Evolutionary conservation across 1,139 yeast species (phyloP).

Genomic region (Nakaseomyces delphensis): DNA sequence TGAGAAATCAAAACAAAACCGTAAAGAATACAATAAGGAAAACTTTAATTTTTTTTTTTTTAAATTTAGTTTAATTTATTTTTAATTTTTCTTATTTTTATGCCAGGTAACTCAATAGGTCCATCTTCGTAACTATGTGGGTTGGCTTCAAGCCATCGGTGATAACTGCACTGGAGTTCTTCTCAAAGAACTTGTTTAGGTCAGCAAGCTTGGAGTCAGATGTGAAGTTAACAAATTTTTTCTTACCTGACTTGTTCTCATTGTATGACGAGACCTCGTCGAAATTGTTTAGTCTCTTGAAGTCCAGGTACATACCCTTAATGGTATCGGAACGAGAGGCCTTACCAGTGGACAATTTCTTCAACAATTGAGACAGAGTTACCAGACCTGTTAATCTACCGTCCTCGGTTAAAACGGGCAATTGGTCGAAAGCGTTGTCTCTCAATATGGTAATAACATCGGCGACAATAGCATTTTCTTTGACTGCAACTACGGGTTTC

Average conservation of each 20-base stretch:
- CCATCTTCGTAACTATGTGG: conserved; percentile 84
- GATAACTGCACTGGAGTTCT: conserved; percentile 77
- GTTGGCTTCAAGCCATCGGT: conserved; percentile 72
- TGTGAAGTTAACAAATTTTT: conserved; percentile 63
- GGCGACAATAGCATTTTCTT: conserved; percentile 51
- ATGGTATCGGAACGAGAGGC: conserved; percentile 55
- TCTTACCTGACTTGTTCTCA: conserved; percentile 55
- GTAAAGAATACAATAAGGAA: not conserved
- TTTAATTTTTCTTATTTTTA: conserved; percentile 5
- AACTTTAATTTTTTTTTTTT: not conserved
- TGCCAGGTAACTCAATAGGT: conserved; percentile 54
- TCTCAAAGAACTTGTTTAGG: conserved; percentile 74
- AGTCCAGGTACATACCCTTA: conserved; percentile 58
- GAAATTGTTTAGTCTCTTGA: conserved; percentile 62
- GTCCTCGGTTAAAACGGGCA: conserved; percentile 58
- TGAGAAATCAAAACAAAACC: not conserved
- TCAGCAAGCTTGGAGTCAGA: conserved; percentile 59
- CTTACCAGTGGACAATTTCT: conserved; percentile 56
- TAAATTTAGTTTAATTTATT: not conserved
- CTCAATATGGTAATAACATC: conserved; percentile 65
- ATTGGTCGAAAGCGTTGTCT: conserved; percentile 75
- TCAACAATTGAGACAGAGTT: conserved; percentile 66
- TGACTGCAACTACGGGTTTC: conserved; percentile 75
- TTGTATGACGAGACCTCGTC: conserved; percentile 52
- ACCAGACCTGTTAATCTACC: conserved; percentile 70